These are phyloP conservation scores for Colletotrichum graminicola DNA, from an alignment of 2,329 filamentous ascomycete species.

Conservation along the genomic window DNA sequence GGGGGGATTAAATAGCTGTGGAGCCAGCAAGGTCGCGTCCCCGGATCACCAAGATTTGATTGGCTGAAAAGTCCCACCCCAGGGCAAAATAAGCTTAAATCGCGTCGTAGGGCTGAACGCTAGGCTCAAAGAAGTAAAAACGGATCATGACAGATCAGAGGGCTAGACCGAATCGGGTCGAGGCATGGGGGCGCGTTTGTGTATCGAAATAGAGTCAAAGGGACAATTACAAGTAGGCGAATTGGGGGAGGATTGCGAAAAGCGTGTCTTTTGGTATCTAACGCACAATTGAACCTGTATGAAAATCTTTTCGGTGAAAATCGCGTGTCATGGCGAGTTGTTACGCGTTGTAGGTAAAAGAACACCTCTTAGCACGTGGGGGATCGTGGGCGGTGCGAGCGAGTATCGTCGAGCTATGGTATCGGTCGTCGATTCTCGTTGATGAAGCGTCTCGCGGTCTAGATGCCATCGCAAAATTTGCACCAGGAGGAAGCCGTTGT, in stretches of 20 bases:
- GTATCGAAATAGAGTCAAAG: not conserved
- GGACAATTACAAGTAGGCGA: not conserved
- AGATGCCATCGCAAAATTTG: not conserved
- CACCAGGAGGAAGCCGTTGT: too few species aligned
- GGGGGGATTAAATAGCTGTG: not conserved
- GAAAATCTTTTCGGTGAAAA: not conserved
- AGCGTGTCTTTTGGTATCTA: not conserved
- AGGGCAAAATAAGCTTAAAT: not conserved
- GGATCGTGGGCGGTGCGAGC: not conserved
- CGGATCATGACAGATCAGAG: fast-evolving
- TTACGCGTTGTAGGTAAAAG: not conserved
- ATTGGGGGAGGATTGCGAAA: not conserved
- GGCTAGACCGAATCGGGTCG: not conserved
- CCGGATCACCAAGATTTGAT: constrained; percentile 4
- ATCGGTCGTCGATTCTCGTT: not conserved
- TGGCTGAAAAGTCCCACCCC: not conserved
- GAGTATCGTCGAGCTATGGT: not conserved
- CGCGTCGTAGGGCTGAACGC: not conserved
- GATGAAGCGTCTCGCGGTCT: not conserved
- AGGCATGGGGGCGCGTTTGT: not conserved
- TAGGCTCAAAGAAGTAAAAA: not conserved
- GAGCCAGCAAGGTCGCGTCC: not conserved
- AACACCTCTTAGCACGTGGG: not conserved
- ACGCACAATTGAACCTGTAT: not conserved
- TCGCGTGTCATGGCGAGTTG: not conserved